phyloP scores from a whole-genome alignment of 2,329 filamentous ascomycete genomes.

The Trichoderma afroharzianum region DNA sequence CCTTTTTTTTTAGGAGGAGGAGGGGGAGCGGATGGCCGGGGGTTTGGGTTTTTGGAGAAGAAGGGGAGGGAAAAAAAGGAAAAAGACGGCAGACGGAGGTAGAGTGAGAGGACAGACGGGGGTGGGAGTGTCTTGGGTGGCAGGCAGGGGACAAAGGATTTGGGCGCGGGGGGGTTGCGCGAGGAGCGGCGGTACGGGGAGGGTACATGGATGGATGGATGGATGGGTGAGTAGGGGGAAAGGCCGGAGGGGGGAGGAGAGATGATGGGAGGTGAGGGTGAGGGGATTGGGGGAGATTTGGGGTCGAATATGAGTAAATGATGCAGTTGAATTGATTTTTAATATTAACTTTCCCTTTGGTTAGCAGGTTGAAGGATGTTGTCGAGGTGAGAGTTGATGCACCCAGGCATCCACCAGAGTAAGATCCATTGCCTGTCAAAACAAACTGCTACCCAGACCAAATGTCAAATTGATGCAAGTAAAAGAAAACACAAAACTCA shows the following conservation, averaged over 20 bases:
- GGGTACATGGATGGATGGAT: background rate
- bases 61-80: background rate
- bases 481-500: background rate
- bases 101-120: background rate
- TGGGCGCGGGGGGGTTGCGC: background rate
- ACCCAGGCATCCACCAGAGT: background rate
- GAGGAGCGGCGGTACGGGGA: background rate
- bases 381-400: background rate
- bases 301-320: background rate
- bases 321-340: background rate
- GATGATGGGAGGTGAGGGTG: background rate
- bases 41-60: background rate
- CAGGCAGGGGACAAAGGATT: background rate
- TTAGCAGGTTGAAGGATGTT: background rate
- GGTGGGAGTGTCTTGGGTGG: background rate
- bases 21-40: conserved; percentile 12
- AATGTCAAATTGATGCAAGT: background rate
- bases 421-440: background rate
- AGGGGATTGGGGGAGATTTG: background rate
- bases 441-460: too few species aligned
- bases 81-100: background rate
- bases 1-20: background rate
- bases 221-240: background rate
- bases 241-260: background rate
- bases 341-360: background rate